phyloP scores from a whole-genome alignment of 2,329 filamentous ascomycete species.

The Lachnellula subtilissima region DNA sequence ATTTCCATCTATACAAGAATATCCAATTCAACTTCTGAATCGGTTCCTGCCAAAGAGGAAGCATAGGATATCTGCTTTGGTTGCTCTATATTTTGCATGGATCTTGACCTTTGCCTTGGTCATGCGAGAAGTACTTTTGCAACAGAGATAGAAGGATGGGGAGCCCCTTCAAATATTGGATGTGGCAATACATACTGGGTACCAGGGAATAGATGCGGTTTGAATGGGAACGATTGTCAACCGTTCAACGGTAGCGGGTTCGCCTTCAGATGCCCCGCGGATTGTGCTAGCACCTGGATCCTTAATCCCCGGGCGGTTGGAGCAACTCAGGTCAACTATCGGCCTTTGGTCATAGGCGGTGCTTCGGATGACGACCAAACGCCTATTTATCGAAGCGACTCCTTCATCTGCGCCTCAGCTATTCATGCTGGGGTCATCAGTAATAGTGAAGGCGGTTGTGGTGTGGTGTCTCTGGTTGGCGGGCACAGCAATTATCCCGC shows the following conservation, averaged over 20 bases:
- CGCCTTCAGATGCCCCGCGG: constrained; percentile 70
- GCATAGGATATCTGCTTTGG: constrained; percentile 55
- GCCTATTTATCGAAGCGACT: constrained; percentile 79
- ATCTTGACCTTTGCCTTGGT: constrained; percentile 64
- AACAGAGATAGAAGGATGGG: constrained; percentile 63
- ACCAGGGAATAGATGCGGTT: constrained; percentile 64
- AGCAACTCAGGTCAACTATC: constrained; percentile 60
- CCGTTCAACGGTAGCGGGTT: constrained; percentile 68
- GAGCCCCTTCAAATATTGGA: constrained; percentile 57
- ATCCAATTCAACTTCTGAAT: constrained; percentile 60
- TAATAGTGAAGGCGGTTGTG: constrained; percentile 71
- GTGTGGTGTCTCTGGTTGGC: constrained; percentile 71
- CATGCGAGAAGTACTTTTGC: constrained; percentile 56
- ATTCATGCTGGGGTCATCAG: constrained; percentile 78
- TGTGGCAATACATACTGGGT: constrained; percentile 70
- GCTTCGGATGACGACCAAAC: constrained; percentile 39
- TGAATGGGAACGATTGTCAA: constrained; percentile 70
- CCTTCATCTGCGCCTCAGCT: constrained; percentile 78
- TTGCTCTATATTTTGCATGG: constrained; percentile 62
- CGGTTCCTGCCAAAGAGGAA: constrained; percentile 53
- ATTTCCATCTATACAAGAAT: constrained; percentile 62
- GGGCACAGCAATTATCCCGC: constrained; percentile 58
- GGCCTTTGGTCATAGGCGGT: constrained; percentile 64
- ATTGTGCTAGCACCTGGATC: constrained; percentile 60
- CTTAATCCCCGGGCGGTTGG: constrained; percentile 74